phyloP scores from a whole-genome alignment of 352 stramenopile species.

The Phytophthora capsici region DNA sequence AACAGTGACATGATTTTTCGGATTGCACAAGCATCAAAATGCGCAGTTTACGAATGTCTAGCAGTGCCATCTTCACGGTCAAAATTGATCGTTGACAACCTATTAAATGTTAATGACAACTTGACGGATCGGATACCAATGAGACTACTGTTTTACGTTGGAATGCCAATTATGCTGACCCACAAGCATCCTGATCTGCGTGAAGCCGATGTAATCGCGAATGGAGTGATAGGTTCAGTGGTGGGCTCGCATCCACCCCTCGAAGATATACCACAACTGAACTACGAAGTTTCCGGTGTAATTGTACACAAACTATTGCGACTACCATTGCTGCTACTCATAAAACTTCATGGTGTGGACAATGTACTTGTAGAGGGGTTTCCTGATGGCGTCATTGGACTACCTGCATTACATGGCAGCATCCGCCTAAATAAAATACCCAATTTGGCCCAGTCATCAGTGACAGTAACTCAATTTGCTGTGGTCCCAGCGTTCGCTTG shows the following conservation, averaged over 20 bases:
- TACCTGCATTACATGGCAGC: background rate
- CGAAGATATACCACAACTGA: background rate
- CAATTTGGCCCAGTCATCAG: background rate
- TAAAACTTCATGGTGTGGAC: background rate
- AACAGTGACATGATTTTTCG: conserved; percentile 8
- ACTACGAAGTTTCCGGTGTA: background rate
- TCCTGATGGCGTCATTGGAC: background rate
- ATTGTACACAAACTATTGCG: background rate
- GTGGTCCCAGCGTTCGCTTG: conserved; percentile 7
- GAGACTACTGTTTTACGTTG: background rate
- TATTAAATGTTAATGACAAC: background rate
- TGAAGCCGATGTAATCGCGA: background rate
- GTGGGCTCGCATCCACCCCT: background rate
- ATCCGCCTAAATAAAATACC: background rate
- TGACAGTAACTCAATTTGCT: background rate
- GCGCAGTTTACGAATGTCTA: conserved; percentile 1
- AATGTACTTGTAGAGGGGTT: background rate
- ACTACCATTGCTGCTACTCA: background rate
- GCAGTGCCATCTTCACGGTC: background rate
- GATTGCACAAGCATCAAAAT: too few species aligned
- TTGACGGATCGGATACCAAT: background rate
- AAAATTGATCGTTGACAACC: background rate
- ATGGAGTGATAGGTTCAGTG: background rate
- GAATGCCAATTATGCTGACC: background rate
- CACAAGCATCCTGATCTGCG: background rate